Evolutionary conservation across 192 early-diverging fungal genomes (phyloP).

Genomic region (Radiomyces spectabilis): DNA sequence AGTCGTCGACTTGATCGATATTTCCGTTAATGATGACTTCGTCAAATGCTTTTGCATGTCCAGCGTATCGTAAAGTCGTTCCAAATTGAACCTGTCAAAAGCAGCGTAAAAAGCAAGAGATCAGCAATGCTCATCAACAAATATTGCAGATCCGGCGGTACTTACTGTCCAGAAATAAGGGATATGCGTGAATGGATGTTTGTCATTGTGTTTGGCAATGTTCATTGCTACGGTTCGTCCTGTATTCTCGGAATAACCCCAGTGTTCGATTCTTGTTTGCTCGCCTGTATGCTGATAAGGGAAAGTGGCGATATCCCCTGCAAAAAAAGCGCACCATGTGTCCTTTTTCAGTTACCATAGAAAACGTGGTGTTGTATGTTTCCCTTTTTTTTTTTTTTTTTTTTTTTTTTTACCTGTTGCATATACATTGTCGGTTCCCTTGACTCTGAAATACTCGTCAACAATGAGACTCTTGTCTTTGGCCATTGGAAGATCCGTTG

Average conservation of each 20-base stretch:
- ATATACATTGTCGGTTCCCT: conserved; percentile 33
- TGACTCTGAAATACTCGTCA: conserved; percentile 30
- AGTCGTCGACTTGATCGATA: conserved; percentile 6
- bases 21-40: conserved; percentile 37
- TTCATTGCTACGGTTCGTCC: conserved; percentile 23
- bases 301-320: conserved; percentile 50
- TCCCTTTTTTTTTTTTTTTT: too few species aligned
- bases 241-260: conserved; percentile 39
- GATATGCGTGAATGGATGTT: conserved; percentile 36
- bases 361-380: too few species aligned
- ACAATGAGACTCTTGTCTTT: conserved; percentile 42
- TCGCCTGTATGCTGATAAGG: conserved; percentile 37
- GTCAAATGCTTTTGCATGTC: conserved; percentile 44
- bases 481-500: conserved; percentile 29
- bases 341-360: too few species aligned
- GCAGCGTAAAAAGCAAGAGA: not conserved
- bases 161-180: conserved; percentile 54
- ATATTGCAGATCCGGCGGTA: not conserved
- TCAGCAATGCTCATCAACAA: not conserved
- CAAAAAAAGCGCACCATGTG: too few species aligned
- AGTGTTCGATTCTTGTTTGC: conserved; percentile 47
- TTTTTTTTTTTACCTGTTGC: conserved; percentile 41
- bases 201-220: conserved; percentile 14
- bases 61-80: conserved; percentile 46
- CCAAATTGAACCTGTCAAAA: conserved; percentile 42